phyloP scores from a whole-genome alignment of 202 grass and related monocot genomes.

The Setaria italica region DNA sequence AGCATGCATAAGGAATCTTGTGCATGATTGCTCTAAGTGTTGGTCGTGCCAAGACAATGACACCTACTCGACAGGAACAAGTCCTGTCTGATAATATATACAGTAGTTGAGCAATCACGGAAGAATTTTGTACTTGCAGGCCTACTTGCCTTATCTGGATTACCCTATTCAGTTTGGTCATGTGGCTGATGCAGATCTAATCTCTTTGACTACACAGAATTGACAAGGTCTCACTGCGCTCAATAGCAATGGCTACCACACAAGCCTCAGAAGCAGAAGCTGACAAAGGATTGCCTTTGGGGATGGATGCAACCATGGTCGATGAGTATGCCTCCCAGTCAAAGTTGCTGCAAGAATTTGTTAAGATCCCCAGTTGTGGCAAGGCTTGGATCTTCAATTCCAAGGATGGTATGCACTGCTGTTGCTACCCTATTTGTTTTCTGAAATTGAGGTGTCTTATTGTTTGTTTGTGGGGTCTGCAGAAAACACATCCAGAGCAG shows the following conservation, averaged over 20 bases:
- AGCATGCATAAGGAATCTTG: not conserved
- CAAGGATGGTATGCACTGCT: constrained; percentile 57
- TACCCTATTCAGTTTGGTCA: not conserved
- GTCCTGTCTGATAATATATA: not conserved
- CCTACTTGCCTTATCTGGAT: not conserved
- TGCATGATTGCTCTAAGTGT: not conserved
- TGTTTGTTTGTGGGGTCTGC: constrained; percentile 34
- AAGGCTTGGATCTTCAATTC: constrained; percentile 91
- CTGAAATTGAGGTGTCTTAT: constrained; percentile 27
- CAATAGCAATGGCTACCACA: constrained; percentile 44
- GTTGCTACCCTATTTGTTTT: not conserved
- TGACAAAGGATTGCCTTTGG: constrained; percentile 66
- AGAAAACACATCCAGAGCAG: constrained; percentile 65
- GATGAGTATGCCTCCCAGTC: constrained; percentile 84
- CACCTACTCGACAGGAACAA: not conserved
- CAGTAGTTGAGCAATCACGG: not conserved
- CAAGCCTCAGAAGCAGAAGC: constrained; percentile 36
- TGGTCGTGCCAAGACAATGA: not conserved
- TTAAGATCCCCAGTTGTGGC: constrained; percentile 68
- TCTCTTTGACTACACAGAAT: constrained; percentile 40
- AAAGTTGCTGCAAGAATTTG: constrained; percentile 78
- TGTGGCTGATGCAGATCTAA: constrained; percentile 31
- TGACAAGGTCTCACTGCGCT: constrained; percentile 20
- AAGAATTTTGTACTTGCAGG: not conserved
- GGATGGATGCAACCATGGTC: constrained; percentile 58